Evolutionary conservation across 768 basidiomycete species (phyloP).

Genomic region (Daedaleopsis nitida): DNA sequence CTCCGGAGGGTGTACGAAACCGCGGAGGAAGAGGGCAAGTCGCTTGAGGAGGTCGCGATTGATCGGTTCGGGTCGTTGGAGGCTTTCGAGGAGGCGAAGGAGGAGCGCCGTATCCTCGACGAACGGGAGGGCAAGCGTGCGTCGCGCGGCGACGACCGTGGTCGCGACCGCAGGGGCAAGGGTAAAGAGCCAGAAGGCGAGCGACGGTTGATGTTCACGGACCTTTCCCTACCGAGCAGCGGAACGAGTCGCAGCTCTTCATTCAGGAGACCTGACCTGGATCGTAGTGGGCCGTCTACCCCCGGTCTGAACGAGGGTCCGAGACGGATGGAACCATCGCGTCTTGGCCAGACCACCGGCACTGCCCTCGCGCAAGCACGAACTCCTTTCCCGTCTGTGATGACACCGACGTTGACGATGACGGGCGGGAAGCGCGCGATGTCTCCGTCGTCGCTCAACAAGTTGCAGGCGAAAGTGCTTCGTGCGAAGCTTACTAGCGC

Average conservation of each 20-base stretch:
- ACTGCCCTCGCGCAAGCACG: slow-evolving; percentile 54
- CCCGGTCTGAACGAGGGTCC: slow-evolving; percentile 27
- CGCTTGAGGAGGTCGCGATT: slow-evolving; percentile 77
- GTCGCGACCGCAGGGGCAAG: slow-evolving; percentile 37
- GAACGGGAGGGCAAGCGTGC: slow-evolving; percentile 67
- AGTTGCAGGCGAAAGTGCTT: slow-evolving; percentile 89
- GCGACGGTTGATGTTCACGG: slow-evolving; percentile 69
- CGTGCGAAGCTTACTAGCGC: slow-evolving; percentile 86
- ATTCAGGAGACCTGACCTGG: slow-evolving; percentile 78
- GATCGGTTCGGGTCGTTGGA: slow-evolving; percentile 87
- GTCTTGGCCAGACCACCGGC: slow-evolving; percentile 56
- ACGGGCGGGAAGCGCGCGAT: slow-evolving; percentile 46
- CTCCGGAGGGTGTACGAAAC: slow-evolving; percentile 87
- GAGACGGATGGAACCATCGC: slow-evolving; percentile 60
- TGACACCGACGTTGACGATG: slow-evolving; percentile 62
- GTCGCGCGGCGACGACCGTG: slow-evolving; percentile 38
- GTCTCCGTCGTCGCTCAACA: slow-evolving; percentile 84
- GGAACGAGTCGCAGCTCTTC: slow-evolving; percentile 81
- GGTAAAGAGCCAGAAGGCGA: slow-evolving; percentile 34
- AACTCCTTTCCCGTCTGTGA: slow-evolving; percentile 89
- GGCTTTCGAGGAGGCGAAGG: slow-evolving; percentile 86
- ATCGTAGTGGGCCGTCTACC: slow-evolving; percentile 54
- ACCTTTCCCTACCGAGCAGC: slow-evolving; percentile 56
- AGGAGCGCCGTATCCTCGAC: slow-evolving; percentile 84
- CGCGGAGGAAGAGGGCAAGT: slow-evolving; percentile 77